Percentiles rank a stretch among this genome's conserved stretches.
These are phyloP conservation scores for Coemansia sp. DNA, from an alignment of 192 early-diverging fungal species.

Conservation along the genomic window DNA sequence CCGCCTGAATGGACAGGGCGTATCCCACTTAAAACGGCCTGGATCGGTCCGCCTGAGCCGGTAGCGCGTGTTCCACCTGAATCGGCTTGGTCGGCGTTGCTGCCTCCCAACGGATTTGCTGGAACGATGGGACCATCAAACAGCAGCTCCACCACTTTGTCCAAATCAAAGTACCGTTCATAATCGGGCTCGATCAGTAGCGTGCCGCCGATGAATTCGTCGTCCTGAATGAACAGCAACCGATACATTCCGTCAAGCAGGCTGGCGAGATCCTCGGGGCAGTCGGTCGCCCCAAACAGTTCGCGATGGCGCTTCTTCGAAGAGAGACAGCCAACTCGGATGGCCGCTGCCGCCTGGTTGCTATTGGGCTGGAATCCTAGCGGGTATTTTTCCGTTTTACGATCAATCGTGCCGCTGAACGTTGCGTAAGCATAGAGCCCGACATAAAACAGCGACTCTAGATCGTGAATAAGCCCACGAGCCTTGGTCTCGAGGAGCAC, in stretches of 20 bases:
- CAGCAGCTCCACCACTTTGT: no score
- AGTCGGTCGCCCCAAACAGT: background rate
- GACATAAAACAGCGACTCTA: slow-evolving; percentile 22
- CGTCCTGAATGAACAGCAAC: background rate
- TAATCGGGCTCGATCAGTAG: background rate
- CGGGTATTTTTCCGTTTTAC: background rate
- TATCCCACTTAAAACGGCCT: no score
- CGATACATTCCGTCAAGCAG: background rate
- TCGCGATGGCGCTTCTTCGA: background rate
- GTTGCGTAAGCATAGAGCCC: background rate
- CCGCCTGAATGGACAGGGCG: no score
- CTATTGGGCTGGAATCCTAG: background rate
- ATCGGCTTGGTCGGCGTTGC: no score
- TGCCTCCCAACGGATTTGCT: background rate
- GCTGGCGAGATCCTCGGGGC: background rate
- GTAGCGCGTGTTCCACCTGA: no score
- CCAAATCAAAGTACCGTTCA: background rate
- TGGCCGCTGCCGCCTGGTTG: background rate
- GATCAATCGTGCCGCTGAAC: background rate
- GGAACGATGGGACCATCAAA: no score
- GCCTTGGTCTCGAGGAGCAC: background rate
- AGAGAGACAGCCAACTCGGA: background rate
- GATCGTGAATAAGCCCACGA: slow-evolving; percentile 5
- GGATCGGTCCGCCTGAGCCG: no score
- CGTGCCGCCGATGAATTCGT: background rate